These are phyloP conservation scores for Epichloe typhina DNA, from an alignment of 2,329 filamentous ascomycete genomes.

Conservation along the genomic window DNA sequence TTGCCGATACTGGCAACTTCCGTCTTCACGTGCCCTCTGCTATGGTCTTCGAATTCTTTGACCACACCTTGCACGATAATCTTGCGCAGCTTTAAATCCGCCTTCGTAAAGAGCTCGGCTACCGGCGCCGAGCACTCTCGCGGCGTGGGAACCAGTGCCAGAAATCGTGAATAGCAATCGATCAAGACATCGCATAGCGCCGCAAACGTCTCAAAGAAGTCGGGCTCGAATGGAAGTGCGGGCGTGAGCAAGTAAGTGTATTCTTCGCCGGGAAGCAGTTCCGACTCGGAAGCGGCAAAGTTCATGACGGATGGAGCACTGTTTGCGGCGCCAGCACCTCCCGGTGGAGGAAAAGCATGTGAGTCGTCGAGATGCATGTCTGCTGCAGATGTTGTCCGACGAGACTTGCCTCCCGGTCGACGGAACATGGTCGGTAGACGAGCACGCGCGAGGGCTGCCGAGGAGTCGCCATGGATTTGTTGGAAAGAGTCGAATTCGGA, in stretches of 20 bases:
- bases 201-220: conserved; percentile 93
- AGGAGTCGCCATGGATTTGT: conserved; percentile 68
- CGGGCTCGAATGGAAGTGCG: conserved; percentile 83
- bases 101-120: conserved; percentile 80
- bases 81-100: conserved; percentile 74
- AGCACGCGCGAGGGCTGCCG: conserved; percentile 61
- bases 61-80: conserved; percentile 78
- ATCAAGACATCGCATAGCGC: conserved; percentile 92
- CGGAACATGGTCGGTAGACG: conserved; percentile 78
- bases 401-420: conserved; percentile 45
- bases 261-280: conserved; percentile 68
- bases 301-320: conserved; percentile 33
- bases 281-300: conserved; percentile 46
- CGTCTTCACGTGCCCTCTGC: conserved; percentile 58
- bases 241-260: conserved; percentile 87
- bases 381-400: conserved; percentile 37
- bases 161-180: conserved; percentile 73
- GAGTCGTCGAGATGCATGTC: conserved; percentile 24
- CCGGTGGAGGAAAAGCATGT: conserved; percentile 13
- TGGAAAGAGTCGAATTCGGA: conserved; percentile 92
- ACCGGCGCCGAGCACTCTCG: conserved; percentile 57
- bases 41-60: conserved; percentile 85
- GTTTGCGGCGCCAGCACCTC: conserved; percentile 18
- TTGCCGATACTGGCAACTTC: conserved; percentile 80
- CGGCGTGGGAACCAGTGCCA: conserved; percentile 62